Evolutionary conservation across 805 yeast genomes (phyloP), one percentile per base, ranked within the genome.

Genomic region (Candida parachauliodes): DNA sequence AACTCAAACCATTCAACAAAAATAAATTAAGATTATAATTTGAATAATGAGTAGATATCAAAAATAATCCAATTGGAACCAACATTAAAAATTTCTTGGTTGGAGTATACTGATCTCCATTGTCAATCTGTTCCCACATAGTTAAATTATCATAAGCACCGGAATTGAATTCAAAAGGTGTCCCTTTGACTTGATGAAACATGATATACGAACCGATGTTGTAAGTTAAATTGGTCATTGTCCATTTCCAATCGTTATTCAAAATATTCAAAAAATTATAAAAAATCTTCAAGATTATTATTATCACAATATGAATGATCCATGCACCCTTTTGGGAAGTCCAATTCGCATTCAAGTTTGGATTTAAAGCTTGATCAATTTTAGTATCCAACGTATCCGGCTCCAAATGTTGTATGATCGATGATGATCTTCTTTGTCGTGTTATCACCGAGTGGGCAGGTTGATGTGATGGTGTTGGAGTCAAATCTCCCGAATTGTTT

Each of bases 71-170:
- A 46, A 93, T 85, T 19, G 98, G 98, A n/a, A 93, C 96, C 34
- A 86, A 80, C 66, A 91, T 76, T 47, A 91, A 69, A 55, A 88
- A 91, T 62, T 91, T 91, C 70, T 93, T 89, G 26, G 96, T 81
- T 9, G 98, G 98, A 0, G 98, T 93, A 59, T 89, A 91, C 60
- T 88, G 95, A 55, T 88, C 97, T 42, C 98, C 98, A 52, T 89
- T 81, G 59, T 86, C 94, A 42, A 83, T 82, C 62, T 91, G 98
- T 62, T 91, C 98, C 98, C 98, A 91, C 97, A 91, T 88, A 16
- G 96, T 93, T 48, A 91, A 72, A 54, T 87, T 82, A 57, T 91
- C 98, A 62, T 84, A 93, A 0, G 97, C 98, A 29, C 98, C 98
- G 28, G 85, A 82, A 56, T 89, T 93, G 68, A 91, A 89, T 51